phyloP scores from a whole-genome alignment of 108 stramenopile genomes.

The Chaetoceros muelleri region DNA sequence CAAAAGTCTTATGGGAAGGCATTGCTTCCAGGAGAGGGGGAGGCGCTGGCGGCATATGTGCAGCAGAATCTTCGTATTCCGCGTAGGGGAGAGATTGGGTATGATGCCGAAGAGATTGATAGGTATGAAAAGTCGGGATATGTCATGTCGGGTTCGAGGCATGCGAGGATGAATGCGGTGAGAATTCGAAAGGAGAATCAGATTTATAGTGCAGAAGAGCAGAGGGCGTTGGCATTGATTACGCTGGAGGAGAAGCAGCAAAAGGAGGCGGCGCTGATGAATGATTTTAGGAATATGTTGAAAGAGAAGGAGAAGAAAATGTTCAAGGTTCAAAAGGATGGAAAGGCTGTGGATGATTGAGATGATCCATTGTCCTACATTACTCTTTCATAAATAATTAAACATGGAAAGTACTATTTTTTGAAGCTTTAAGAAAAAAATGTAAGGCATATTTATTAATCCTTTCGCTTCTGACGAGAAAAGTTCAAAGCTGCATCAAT shows the following conservation, averaged over 20 bases:
- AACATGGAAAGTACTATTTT: too few relatives aligned
- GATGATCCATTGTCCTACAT: too few relatives aligned
- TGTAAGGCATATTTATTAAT: too few relatives aligned
- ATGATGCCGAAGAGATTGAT: conserved; percentile 86
- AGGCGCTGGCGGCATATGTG: conserved; percentile 91
- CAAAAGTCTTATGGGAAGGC: conserved; percentile 71
- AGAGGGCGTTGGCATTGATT: conserved; percentile 91
- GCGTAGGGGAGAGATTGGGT: conserved; percentile 97
- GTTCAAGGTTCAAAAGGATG: neutral
- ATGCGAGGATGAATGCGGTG: conserved; percentile 97
- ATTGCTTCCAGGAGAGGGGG: conserved; percentile 88
- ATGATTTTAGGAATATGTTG: conserved; percentile 83
- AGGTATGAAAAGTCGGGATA: conserved; percentile 86
- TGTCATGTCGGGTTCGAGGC: conserved; percentile 95
- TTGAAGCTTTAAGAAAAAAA: too few relatives aligned
- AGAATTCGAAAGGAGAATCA: conserved; percentile 99
- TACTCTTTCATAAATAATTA: too few relatives aligned
- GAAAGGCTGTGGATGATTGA: neutral
- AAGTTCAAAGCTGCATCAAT: too few relatives aligned
- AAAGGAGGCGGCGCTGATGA: conserved; percentile 90
- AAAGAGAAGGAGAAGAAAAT: conserved; percentile 50
- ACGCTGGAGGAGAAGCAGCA: conserved; percentile 97
- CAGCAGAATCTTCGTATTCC: conserved; percentile 98
- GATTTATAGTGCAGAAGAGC: conserved; percentile 97
- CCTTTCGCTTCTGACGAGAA: too few relatives aligned